Evolutionary conservation across 2,329 filamentous ascomycete species (phyloP).

Genomic region (Huntiella savannae): DNA sequence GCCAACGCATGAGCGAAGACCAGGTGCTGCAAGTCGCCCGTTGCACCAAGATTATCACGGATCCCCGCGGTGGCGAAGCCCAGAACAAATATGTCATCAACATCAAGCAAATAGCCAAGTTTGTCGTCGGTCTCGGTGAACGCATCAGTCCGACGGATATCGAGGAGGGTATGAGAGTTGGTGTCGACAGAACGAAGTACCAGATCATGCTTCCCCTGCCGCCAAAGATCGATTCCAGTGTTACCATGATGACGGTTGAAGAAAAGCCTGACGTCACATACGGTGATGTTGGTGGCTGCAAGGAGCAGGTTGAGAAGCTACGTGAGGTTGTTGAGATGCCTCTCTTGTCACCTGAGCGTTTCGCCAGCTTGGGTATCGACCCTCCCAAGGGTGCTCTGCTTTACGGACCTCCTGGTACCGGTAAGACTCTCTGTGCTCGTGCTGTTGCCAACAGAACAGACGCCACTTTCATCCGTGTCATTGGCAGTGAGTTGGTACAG

Average conservation of each 20-base stretch:
- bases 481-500: conserved; percentile 92
- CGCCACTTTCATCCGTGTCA: conserved; percentile 95
- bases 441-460: conserved; percentile 96
- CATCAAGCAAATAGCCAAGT: conserved; percentile 99
- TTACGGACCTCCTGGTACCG: conserved; percentile 94
- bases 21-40: conserved; percentile 92
- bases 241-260: conserved; percentile 99
- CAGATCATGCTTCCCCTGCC: conserved; percentile 92
- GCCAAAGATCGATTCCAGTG: conserved; percentile 95
- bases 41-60: conserved; percentile 97
- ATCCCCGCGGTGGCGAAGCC: conserved; percentile 76
- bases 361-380: conserved; percentile 97
- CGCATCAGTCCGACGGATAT: conserved; percentile 96
- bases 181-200: conserved; percentile 97
- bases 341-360: conserved; percentile 83
- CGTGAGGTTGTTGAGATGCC: conserved; percentile 98
- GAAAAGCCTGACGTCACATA: conserved; percentile 99
- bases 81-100: conserved; percentile 99
- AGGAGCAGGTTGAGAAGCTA: conserved; percentile 98
- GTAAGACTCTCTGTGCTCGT: conserved; percentile 93
- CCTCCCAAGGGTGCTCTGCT: conserved; percentile 92
- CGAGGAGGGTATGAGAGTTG: conserved; percentile 96
- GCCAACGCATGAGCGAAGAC: conserved; percentile 96
- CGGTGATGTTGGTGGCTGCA: conserved; percentile 95
- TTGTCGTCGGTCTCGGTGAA: conserved; percentile 93